phyloP scores from a whole-genome alignment of 2,329 filamentous ascomycete genomes.

The Calonectria pauciramosa region DNA sequence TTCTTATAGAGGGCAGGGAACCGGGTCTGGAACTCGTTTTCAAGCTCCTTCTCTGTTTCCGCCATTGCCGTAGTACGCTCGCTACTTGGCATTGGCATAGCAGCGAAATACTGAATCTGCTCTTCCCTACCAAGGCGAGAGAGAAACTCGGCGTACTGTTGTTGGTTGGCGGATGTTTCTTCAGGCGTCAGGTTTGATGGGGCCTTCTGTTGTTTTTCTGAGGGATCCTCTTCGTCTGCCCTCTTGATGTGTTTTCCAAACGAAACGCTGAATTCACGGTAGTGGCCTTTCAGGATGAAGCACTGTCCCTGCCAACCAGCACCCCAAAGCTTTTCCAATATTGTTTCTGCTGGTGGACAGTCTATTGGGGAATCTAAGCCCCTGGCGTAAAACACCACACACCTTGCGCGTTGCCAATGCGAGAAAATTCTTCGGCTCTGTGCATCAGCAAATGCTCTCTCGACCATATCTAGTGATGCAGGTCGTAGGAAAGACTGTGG shows the following conservation, averaged over 20 bases:
- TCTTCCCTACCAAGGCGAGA: slow-evolving; percentile 59
- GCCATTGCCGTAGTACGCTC: slow-evolving; percentile 58
- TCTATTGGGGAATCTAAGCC: slow-evolving; percentile 65
- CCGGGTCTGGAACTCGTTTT: slow-evolving; percentile 61
- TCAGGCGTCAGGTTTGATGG: slow-evolving; percentile 28
- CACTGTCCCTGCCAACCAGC: slow-evolving; percentile 65
- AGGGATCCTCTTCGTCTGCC: slow-evolving; percentile 56
- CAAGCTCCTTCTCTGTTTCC: slow-evolving; percentile 62
- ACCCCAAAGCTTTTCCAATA: slow-evolving; percentile 60
- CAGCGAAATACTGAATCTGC: slow-evolving; percentile 52
- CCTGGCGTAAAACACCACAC: slow-evolving; percentile 67
- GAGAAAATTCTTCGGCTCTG: slow-evolving; percentile 61
- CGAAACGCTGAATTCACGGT: slow-evolving; percentile 66
- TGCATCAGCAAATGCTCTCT: slow-evolving; percentile 64
- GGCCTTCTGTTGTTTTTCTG: slow-evolving; percentile 50
- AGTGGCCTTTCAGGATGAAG: slow-evolving; percentile 70
- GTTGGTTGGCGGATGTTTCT: slow-evolving; percentile 48
- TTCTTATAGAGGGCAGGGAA: slow-evolving; percentile 63
- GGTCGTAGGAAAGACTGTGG: slow-evolving; percentile 63
- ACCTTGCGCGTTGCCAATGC: slow-evolving; percentile 61
- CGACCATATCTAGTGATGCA: slow-evolving; percentile 65
- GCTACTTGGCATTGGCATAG: slow-evolving; percentile 53
- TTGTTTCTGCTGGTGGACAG: slow-evolving; percentile 61
- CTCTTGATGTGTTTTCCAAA: slow-evolving; percentile 65
- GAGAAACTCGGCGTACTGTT: slow-evolving; percentile 61